Evolutionary conservation across 1,284 basidiomycete genomes (phyloP).

Genomic region (Fomitopsis betulina): DNA sequence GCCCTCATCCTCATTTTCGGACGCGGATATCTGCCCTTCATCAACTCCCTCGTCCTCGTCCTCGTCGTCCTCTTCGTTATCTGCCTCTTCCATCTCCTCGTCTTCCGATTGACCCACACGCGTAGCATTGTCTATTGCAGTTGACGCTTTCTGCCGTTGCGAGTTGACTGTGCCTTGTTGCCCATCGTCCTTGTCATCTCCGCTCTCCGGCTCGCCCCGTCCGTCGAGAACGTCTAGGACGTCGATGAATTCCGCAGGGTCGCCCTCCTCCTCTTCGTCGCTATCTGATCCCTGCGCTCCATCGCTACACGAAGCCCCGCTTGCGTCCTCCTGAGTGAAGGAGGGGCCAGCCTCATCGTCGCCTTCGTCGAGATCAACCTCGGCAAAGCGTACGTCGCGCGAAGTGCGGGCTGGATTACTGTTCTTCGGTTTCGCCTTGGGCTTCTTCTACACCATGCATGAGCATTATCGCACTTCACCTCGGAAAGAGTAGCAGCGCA

Average conservation of each 20-base stretch:
- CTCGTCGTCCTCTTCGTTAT: constrained; percentile 24
- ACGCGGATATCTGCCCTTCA: constrained; percentile 37
- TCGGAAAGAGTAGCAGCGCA: constrained; percentile 22
- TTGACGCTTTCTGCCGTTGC: neutral
- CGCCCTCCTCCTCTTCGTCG: constrained; percentile 41
- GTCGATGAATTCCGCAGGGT: constrained; percentile 61
- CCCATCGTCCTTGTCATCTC: constrained; percentile 15
- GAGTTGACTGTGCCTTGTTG: constrained; percentile 6
- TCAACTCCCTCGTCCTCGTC: constrained; percentile 38
- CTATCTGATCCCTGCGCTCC: constrained; percentile 18
- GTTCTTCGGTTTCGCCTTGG: constrained; percentile 16
- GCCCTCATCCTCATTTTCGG: constrained; percentile 58
- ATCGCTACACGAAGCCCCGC: constrained; percentile 11
- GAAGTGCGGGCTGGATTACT: constrained; percentile 14
- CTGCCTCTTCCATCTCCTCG: constrained; percentile 13
- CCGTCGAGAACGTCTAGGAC: constrained; percentile 67
- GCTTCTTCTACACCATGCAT: constrained; percentile 7
- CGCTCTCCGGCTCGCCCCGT: constrained; percentile 43
- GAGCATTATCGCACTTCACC: neutral
- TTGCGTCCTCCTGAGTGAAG: constrained; percentile 14
- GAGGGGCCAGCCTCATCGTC: constrained; percentile 36
- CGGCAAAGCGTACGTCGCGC: constrained; percentile 39
- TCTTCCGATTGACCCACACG: neutral
- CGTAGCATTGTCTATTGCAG: constrained; percentile 7
- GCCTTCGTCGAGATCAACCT: constrained; percentile 67